phyloP scores from a whole-genome alignment of 169 alveolate species.

The Plasmodium fragile region DNA sequence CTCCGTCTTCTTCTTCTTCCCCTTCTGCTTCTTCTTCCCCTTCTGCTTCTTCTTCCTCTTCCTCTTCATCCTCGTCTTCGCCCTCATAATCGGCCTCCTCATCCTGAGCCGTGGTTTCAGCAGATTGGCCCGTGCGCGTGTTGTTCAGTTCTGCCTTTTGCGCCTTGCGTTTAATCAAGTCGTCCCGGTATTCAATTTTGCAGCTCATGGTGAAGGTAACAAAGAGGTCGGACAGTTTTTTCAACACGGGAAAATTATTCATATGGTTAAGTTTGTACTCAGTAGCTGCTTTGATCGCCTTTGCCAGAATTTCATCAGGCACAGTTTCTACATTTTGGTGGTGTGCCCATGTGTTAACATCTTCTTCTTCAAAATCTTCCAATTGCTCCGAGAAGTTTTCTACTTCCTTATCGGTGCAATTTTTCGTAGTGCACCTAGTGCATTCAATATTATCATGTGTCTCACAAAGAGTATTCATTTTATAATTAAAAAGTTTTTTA shows the following conservation, averaged over 20 bases:
- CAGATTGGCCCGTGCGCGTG: background rate
- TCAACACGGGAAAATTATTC: constrained; percentile 70
- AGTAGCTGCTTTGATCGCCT: constrained; percentile 76
- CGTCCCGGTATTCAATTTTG: constrained; percentile 78
- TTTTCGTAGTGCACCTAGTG: constrained; percentile 78
- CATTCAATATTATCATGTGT: constrained; percentile 89
- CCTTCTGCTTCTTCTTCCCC: background rate
- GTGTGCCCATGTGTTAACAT: constrained; percentile 86
- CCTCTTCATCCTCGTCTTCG: background rate
- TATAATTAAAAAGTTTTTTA: constrained; percentile 85
- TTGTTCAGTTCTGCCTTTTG: background rate
- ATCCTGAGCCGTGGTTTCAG: no score
- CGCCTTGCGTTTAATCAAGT: constrained; percentile 41
- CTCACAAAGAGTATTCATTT: constrained; percentile 84
- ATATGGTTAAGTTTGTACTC: constrained; percentile 15
- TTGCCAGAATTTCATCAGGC: constrained; percentile 79
- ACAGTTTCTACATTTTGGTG: constrained; percentile 82
- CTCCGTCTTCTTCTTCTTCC: background rate
- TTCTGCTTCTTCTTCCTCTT: background rate
- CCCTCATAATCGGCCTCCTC: constrained; percentile 42
- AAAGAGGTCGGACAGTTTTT: constrained; percentile 61
- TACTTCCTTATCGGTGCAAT: background rate
- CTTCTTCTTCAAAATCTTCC: constrained; percentile 77
- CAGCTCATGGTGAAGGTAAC: constrained; percentile 85
- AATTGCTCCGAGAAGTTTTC: constrained; percentile 74